phyloP scores from a whole-genome alignment of 2,329 filamentous ascomycete species.

The Diaporthe helianthi region DNA sequence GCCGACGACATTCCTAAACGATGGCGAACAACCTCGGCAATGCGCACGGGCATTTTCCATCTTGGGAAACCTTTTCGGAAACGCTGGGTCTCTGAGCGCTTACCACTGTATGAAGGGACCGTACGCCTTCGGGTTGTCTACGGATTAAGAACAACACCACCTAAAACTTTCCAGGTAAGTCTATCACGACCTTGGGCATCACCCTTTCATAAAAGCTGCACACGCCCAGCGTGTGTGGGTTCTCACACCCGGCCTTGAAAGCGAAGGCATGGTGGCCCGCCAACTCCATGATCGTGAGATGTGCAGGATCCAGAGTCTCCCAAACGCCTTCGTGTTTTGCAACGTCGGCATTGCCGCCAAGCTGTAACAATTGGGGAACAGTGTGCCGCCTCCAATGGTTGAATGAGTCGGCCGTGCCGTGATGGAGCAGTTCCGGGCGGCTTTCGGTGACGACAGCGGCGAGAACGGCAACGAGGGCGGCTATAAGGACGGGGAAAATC shows the following conservation, averaged over 20 bases:
- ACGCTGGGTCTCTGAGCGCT: too few species aligned
- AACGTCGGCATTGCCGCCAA: fast-evolving
- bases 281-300: not conserved
- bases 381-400: not conserved
- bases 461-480: not conserved
- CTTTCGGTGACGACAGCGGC: not conserved
- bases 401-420: not conserved
- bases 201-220: not conserved
- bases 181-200: not conserved
- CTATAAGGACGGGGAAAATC: not conserved
- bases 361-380: not conserved
- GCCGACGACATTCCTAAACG: not conserved
- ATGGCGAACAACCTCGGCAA: not conserved
- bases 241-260: not conserved
- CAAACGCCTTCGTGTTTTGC: not conserved
- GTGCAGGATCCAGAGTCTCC: not conserved
- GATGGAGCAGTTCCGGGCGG: not conserved
- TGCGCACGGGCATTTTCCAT: not conserved
- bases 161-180: too few species aligned
- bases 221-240: not conserved
- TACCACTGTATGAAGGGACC: too few species aligned
- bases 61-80: too few species aligned
- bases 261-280: not conserved
- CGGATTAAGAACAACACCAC: too few species aligned
- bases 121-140: too few species aligned